Base-by-base conservation (phyloP, 495 filamentous ascomycete species). In the Aspergillus egyptiacus region DNA sequence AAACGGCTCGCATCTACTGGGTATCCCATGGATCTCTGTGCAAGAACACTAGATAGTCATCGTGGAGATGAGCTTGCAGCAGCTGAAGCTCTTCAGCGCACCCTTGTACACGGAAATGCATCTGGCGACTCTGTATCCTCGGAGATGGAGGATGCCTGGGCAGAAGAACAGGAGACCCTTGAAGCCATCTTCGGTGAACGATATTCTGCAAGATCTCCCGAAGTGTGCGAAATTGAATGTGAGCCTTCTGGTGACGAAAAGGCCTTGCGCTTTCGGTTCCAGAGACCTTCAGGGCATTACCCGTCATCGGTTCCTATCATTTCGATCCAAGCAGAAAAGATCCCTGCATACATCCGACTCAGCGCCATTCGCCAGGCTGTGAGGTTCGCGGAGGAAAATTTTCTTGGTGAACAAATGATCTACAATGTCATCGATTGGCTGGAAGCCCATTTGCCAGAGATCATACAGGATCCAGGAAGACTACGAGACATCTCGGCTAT, bases 281-380 rank as follows among this genome's bases (percentile, higher is more conserved):
- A 76, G 40, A 74, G 67, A 50, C 76, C 82, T 10, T 65, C 64
- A 14, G 50, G 39, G 1, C 69, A 79, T 47, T 98, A 97, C 67
- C 93, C 93, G 7, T 57, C 71, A n/a, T 65, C 74, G 3, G 75
- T 87, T 53, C 85, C 93, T n/a, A 71, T 91, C 9, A 71, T 97
- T 28, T 78, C 82, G 0, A 68, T 96, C 23, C 66, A 76, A 20
- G 69, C 83, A 27, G 67, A 76, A 47, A 62, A 64, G 4, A 73
- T 98, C n/a, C 93, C 93, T 5, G 85, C 91, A 6, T 94, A 97
- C 56, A 95, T 97, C 53, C 85, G 88, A 35, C 74, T 98, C 3
- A 95, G 89, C 58, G 82, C 94, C 13, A 86, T 91, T 60, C 84
- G 89, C 52, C 84, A 84, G 65, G 80, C 80, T 2, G 73, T 95